Evolutionary conservation across 805 yeast species (phyloP), one percentile per base, ranked within the genome.

Genomic region (Wickerhamomyces strasburgensis): DNA sequence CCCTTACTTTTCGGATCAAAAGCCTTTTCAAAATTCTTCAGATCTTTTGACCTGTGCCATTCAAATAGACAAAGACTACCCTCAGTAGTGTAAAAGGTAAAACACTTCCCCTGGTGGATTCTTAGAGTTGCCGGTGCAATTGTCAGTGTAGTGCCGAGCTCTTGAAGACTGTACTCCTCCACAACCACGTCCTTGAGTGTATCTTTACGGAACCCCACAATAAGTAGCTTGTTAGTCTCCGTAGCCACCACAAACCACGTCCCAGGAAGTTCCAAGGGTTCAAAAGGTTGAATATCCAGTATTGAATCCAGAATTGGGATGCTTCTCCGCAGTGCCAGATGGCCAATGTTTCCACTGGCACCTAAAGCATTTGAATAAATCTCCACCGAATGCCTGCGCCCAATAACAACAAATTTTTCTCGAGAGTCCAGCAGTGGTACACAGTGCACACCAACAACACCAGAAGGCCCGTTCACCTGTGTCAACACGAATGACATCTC

Each of bases 151-250:
- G 38, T 38, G 6, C 31, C 43, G 27, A 34, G 14, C 15, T 38
- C 31, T n/a, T 37, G 37, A 9, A 52, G 14, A 10, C 33, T 29
- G 15, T 38, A 31, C 24, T 43, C 44, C 10, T 46, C 44, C 7
- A 46, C 34, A 2, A 44, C 37, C 5, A 44, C 31, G 2, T 44
- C 47, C 3, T 29, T 19, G 6, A 16, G 29, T 10, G 9, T 34
- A 38, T 13, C 35, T 31, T n/a, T n/a, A n/a, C n/a, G n/a, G 32
- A 52, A 51, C 2, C 47, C 52, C 1, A 49, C 29, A 3, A 52
- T 14, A 5, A 46, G 27, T 5, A 49, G 4, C 18, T 40, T 41
- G 15, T 47, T 40, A 2, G 47, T 33, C 11, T 46, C 48, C 0
- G 48, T 45, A 2, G 44, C 27, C 1, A 50, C 14, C 2, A 45